These are phyloP conservation scores for Penicillium occitanis DNA, from an alignment of 2,329 filamentous ascomycete species.

Conservation along the genomic window DNA sequence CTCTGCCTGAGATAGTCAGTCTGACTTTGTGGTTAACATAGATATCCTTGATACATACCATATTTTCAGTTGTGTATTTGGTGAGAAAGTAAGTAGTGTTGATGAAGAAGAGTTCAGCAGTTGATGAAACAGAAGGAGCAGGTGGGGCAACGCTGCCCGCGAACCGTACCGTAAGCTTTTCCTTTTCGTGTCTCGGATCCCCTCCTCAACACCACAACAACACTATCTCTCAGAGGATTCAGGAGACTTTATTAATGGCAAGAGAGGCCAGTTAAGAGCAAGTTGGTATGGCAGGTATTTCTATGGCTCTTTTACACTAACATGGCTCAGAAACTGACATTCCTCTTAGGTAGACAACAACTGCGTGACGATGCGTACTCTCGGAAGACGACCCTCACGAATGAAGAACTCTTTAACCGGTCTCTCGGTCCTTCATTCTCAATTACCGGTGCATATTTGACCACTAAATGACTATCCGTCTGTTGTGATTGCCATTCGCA, in stretches of 20 bases:
- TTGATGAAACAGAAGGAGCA: background rate
- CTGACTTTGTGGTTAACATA: background rate
- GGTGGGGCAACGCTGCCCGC: slow-evolving; percentile 1
- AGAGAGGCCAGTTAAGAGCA: background rate
- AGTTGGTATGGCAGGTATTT: background rate
- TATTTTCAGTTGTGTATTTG: background rate
- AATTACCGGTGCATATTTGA: no score
- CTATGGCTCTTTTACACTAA: background rate
- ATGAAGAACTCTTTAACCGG: no score
- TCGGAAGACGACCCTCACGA: no score
- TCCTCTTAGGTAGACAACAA: background rate
- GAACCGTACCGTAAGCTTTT: background rate
- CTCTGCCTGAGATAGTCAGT: slow-evolving; percentile 68
- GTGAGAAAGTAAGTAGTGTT: background rate
- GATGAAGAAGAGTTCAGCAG: background rate
- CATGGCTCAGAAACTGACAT: background rate
- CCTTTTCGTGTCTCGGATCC: background rate
- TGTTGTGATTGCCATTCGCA: no score
- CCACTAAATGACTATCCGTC: no score
- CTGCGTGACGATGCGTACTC: background rate
- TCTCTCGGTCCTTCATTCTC: no score
- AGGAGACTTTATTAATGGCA: background rate
- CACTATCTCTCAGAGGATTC: background rate
- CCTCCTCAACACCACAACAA: background rate
- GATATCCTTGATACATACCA: background rate